Evolutionary conservation across 1,284 basidiomycete genomes (phyloP), one percentile per base, ranked within the genome.

Genomic region (Coriolopsis trogii): DNA sequence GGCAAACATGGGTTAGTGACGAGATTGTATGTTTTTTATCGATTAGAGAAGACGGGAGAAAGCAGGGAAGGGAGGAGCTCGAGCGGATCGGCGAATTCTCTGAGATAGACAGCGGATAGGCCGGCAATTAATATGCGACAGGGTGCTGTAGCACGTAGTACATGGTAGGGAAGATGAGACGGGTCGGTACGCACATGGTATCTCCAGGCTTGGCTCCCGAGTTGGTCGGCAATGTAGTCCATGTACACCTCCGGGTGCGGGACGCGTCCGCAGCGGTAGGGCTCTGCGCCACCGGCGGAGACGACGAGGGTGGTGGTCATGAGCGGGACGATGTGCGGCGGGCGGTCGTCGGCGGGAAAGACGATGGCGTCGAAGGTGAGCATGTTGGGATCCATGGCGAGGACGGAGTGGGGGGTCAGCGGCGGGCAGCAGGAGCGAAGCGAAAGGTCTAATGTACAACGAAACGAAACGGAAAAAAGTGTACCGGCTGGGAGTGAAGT

Each of bases 181-280:
- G n/a, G n/a, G 18, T 5, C 25, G 7, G 46, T 30, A 70, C 76
- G 63, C 60, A 88, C 87, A 71, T 87, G 80, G 65, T 81, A 87
- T 63, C 80, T 78, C 89, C 88, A 91, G 12, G 80, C 71, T 31
- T n/a, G n/a, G n/a, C n/a, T n/a, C n/a, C 84, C 84, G 46, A 82
- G 73, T 49, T 79, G 77, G 67, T 90, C 86, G 59, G 86, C 86
- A 61, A 91, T 85, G 69, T 86, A 89, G 67, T 91, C 87, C 88
- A 91, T 91, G 64, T 86, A 82, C 30, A 89, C 79, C 67, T 91
- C 87, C 8, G 89, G 89, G 68, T 91, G 89, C 1, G 89, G 89
- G 74, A 88, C 79, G 42, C 84, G 80, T 41, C 79, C 62, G 34
- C 62, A 64, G 29, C 64, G 61, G 59, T 59, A 66, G 62, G 49